Evolutionary conservation across 1,139 yeast genomes (phyloP), one percentile per base, ranked within the genome.

Genomic region (Blastobotrys serpentis): DNA sequence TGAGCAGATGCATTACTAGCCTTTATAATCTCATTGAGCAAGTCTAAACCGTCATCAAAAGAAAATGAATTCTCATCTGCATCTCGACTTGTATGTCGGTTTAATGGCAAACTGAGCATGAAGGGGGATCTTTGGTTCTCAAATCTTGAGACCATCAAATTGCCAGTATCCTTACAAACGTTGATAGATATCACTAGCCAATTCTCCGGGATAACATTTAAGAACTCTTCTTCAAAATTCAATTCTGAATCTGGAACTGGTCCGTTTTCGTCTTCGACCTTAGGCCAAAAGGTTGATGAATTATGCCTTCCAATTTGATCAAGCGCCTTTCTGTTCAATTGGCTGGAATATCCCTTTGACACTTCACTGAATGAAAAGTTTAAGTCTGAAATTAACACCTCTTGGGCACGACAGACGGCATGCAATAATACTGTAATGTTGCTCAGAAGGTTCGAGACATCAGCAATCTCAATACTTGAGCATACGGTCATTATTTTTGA

Each of bases 161-260:
- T 83, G 0, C 82, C 85, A 4, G 81, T 74, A 6, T 72, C 61
- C 0, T 77, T 65, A 53, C 88, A 81, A n/a, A 81, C 63, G 58
- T 84, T 90, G 21, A 89, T 64, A 0, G 85, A 73, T 1, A 87
- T 68, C 0, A 82, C 76, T 11, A 75, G 65, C 86, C 92, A 86
- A 25, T 67, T 63, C 0, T 64, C 56, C 0, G 89, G 87, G 47
- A 67, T 48, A 10, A 47, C 23, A 30, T 52, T 49, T 7, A 57
- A 34, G 40, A 51, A 49, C 16, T 26, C 14, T 3, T 18, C 38
- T n/a, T 36, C 42, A 37, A 47, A 46, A 13, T 22, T 34, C 14
- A 56, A 41, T 2, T 29, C 29, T 4, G 38, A 36, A 7, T 36
- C 40, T 17, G 6, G 40, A 4, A 36, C 19, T 8, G 40, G 11